Evolutionary conservation across 1,139 yeast species (phyloP).

Genomic region (Citeromyces siamensis): DNA sequence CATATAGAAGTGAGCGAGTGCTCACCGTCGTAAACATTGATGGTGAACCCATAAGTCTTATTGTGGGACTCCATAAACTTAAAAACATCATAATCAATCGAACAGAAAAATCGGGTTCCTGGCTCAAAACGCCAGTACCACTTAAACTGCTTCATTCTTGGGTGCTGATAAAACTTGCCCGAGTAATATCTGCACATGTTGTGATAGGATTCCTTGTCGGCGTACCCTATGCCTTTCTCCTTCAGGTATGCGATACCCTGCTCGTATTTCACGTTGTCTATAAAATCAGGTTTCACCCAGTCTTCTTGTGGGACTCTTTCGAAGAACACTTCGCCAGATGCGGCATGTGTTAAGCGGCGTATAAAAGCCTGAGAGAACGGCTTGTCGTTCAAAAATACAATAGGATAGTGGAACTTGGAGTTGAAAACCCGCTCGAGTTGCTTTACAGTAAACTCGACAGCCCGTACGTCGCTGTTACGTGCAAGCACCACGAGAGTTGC

Average conservation of each 20-base stretch:
- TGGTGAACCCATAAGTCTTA: conserved; percentile 59
- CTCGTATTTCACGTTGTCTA: conserved; percentile 31
- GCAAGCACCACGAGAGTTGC: conserved; percentile 70
- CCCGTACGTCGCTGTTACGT: conserved; percentile 44
- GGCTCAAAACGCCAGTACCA: conserved; percentile 84
- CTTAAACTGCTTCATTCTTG: conserved; percentile 37
- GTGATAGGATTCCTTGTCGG: conserved; percentile 52
- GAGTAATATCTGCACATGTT: conserved; percentile 74
- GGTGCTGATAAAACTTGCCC: conserved; percentile 49
- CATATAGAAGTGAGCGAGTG: conserved; percentile 50
- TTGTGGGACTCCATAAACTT: conserved; percentile 54
- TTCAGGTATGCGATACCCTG: conserved; percentile 27
- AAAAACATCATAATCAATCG: conserved; percentile 65
- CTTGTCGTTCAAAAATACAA: conserved; percentile 65
- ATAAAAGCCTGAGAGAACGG: conserved; percentile 52
- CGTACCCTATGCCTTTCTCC: conserved; percentile 46
- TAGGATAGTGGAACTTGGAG: conserved; percentile 60
- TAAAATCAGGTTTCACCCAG: conserved; percentile 56
- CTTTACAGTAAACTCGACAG: conserved; percentile 36
- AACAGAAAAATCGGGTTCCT: conserved; percentile 52
- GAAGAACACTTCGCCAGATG: conserved; percentile 43
- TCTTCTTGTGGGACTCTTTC: conserved; percentile 39
- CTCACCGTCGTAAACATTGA: conserved; percentile 57
- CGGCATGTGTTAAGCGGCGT: conserved; percentile 22
- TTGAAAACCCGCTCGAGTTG: conserved; percentile 58